Conservation (phyloP, 305 asterid genomes). For the Fraxinus baroniana region DNA sequence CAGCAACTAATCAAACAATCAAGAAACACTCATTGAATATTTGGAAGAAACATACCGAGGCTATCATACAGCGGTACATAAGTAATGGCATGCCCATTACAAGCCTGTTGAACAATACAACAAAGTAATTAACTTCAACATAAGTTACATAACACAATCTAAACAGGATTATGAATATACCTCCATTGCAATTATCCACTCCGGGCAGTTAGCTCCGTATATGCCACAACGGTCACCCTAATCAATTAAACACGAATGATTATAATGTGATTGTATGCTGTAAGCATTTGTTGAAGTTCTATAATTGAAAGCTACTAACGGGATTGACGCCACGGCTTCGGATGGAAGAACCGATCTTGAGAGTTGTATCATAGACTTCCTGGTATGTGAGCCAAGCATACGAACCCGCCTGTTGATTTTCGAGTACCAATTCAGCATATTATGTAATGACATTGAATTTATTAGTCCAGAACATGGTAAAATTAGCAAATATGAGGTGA, state of each 20-base stretch:
- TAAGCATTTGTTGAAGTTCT: neutral
- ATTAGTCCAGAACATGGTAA: neutral
- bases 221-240: constrained; percentile 90
- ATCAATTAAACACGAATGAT: neutral
- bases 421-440: neutral
- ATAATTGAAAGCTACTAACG: constrained; percentile 32
- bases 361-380: constrained; percentile 49
- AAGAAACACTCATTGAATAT: neutral
- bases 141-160: neutral
- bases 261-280: neutral
- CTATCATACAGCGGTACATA: constrained; percentile 88
- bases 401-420: constrained; percentile 55
- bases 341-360: constrained; percentile 73
- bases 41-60: constrained; percentile 51
- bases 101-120: constrained; percentile 62
- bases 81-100: constrained; percentile 69
- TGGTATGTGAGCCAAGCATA: constrained; percentile 70
- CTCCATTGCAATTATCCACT: constrained; percentile 96
- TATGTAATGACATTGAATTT: neutral
- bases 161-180: constrained; percentile 9
- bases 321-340: constrained; percentile 73
- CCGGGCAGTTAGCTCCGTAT: constrained; percentile 81
- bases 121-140: neutral
- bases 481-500: neutral
- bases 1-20: neutral